Percentiles rank a stretch among this genome's conserved stretches.
phyloP scores from a whole-genome alignment of 306 rosid genomes.

The Trifolium repens region DNA sequence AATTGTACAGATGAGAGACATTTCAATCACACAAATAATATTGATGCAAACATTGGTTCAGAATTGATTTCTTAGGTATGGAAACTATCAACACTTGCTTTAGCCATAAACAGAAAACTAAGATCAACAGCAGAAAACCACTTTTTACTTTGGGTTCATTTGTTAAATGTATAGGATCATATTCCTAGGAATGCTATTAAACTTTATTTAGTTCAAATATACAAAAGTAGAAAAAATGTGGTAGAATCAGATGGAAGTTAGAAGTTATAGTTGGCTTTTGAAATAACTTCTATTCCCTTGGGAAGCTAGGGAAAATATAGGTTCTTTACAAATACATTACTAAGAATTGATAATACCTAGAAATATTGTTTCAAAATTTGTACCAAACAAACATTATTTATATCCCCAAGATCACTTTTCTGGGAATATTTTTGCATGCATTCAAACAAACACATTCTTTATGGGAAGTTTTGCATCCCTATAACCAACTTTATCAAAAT shows the following conservation, averaged over 20 bases:
- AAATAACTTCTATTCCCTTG: neutral
- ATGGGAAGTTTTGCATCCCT: neutral
- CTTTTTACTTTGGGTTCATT: neutral
- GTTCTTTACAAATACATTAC: neutral
- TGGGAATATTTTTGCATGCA: neutral
- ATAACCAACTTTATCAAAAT: neutral
- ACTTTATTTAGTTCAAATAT: neutral
- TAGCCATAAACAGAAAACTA: neutral
- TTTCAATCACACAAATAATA: constrained; percentile 15
- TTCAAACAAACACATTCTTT: neutral
- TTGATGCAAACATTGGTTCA: neutral
- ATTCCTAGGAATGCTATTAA: neutral
- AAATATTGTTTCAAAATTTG: neutral
- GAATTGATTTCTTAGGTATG: neutral
- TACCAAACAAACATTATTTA: neutral
- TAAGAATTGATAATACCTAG: neutral
- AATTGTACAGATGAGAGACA: constrained; percentile 25
- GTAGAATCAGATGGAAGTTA: neutral
- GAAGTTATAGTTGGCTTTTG: neutral
- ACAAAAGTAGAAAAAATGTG: neutral
- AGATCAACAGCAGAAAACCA: constrained; percentile 28
- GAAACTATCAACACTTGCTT: constrained; percentile 22
- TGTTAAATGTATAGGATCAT: neutral
- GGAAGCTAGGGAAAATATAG: neutral
- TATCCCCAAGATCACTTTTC: neutral